phyloP scores from a whole-genome alignment of 495 filamentous ascomycete species.

The Talaromyces proteolyticus region DNA sequence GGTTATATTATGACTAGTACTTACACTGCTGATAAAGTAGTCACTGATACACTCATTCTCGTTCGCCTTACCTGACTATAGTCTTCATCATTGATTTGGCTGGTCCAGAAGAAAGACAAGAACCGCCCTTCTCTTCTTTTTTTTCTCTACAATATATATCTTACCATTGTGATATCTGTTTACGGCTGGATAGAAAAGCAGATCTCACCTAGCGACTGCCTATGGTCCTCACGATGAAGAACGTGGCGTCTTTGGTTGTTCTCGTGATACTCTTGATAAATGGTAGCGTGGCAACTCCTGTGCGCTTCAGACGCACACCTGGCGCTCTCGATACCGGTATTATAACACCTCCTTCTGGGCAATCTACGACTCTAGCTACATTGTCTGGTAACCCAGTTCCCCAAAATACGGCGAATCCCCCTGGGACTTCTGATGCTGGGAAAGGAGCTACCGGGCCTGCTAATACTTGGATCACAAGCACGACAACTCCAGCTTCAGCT shows the following conservation, averaged over 20 bases:
- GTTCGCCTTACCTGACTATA: background rate
- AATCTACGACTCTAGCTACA: background rate
- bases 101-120: background rate
- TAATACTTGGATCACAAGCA: too few species aligned
- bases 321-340: background rate
- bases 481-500: constrained; percentile 7
- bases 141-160: background rate
- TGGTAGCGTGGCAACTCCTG: background rate
- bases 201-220: background rate
- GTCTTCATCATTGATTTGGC: background rate
- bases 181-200: background rate
- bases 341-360: background rate
- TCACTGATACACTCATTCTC: background rate
- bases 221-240: background rate
- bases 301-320: background rate
- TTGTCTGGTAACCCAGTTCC: background rate
- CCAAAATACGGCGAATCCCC: too few species aligned
- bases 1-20: background rate
- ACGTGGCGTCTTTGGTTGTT: background rate
- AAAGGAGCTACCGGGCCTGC: constrained; percentile 8
- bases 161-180: background rate
- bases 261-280: background rate
- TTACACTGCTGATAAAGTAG: background rate
- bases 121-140: background rate
- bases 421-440: constrained; percentile 3